Base-by-base conservation (phyloP, 2,329 filamentous ascomycete species). In the Cercospora citrullina region DNA sequence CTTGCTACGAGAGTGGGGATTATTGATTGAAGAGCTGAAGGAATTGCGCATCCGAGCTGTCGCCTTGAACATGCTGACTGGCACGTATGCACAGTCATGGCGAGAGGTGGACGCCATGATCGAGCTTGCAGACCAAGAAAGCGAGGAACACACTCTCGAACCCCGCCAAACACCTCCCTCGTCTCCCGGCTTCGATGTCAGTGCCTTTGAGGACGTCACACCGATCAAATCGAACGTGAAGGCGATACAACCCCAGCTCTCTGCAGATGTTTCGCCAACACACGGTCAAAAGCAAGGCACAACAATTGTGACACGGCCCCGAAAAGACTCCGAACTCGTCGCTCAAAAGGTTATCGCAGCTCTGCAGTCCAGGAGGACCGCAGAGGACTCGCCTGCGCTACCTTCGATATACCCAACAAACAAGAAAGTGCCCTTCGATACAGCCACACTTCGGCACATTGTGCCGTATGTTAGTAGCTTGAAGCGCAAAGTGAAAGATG, bases 41-140 rank as follows among this genome's bases (percentile, higher is more conserved):
- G 88, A 91, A 67, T 82, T 95, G 14, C 90, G 90, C 68, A 85
- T 89, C 12, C 87, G 91, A 45, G 92, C 89, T 5, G 86, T 87
- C 18, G 86, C 89, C 55, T 86, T 93, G 76, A 85, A 88, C 48
- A 85, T 94, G 75, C 79, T 87, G 16, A 81, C 86, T 68, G 90
- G 90, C 6, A 77, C 84, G 5, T 85, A 88, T 23, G 84, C 84
- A 12, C 81, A 72, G 12, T 82, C 91, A 58, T 96, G 91, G 91
- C 87, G 89, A 73, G 91, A 95, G 77, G 92, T 93, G 1, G 91
- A 95, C 77, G 91, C 91, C 14, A 94, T 96, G 80, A 95, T 96
- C 76, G 90, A 91, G 36, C 82, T 96, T n/a, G 92, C 92, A 57
- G 89, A 89, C 57, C 83, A 89, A 70, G 87, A 89, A 72, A 86